Conservation (phyloP, 1,284 basidiomycete species). For the Ustilago esculenta region DNA sequence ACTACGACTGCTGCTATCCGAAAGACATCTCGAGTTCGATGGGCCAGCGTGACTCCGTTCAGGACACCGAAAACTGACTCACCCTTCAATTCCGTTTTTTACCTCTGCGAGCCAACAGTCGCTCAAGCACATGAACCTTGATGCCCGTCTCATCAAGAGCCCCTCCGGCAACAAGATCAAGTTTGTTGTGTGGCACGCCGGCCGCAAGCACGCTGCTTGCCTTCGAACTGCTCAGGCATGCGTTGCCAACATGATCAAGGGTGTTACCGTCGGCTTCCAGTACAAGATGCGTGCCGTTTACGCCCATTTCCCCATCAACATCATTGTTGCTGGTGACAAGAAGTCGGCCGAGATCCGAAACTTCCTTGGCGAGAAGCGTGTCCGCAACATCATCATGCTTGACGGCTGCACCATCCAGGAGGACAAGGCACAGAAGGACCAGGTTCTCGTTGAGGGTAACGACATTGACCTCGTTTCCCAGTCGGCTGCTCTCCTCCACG, state of each 20-base stretch:
- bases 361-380: constrained; percentile 92
- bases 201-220: constrained; percentile 98
- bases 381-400: constrained; percentile 91
- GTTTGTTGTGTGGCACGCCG: constrained; percentile 97
- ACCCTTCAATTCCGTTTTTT: neutral
- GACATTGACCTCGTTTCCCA: constrained; percentile 70
- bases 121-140: constrained; percentile 67
- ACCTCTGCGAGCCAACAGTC: constrained; percentile 70
- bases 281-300: constrained; percentile 93
- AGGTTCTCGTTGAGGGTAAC: constrained; percentile 69
- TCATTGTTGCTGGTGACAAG: constrained; percentile 88
- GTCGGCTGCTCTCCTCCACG: constrained; percentile 66
- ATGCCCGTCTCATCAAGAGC: constrained; percentile 68
- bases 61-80: constrained; percentile 12
- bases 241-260: constrained; percentile 94
- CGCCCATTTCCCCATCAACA: constrained; percentile 99
- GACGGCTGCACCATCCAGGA: constrained; percentile 86
- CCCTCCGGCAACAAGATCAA: constrained; percentile 77
- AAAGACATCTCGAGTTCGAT: constrained; percentile 2
- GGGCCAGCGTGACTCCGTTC: neutral
- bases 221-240: constrained; percentile 93
- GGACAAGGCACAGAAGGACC: constrained; percentile 93
- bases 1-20: constrained; percentile 1
- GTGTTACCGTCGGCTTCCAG: constrained; percentile 89
- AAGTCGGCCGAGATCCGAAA: constrained; percentile 92